Evolutionary conservation across 2,329 filamentous ascomycete genomes (phyloP), one percentile per base, ranked within the genome.

Genomic region (Penicillium sp.): DNA sequence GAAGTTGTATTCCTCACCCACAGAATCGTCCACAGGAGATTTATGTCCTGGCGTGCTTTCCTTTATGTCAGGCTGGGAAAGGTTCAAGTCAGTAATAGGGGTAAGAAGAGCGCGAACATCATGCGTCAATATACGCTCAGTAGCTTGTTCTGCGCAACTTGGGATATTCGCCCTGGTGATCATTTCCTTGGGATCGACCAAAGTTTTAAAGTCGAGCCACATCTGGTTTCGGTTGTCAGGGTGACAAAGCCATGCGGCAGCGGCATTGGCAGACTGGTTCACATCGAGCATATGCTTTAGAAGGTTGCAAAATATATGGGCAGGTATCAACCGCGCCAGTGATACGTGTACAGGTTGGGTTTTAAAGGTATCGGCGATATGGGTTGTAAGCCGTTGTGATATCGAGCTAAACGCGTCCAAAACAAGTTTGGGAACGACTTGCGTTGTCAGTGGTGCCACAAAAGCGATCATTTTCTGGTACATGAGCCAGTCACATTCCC

Each of bases 381-480:
- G 93, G 30, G 84, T 78, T 56, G 96, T 91, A 11, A 99, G 84
- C 49, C 86, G 87, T 70, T 92, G 89, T 1, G 93, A 93, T 61
- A 99, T 96, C 68, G 89, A 94, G 68, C 91, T 88, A 35, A 99
- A 85, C 2, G 93, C 93, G 70, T 93, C 91, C 62, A 97, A 83
- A 7, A 98, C 93, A 3, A 90, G 86, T 62, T 93, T 91, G 1
- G 95, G 95, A 4, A 96, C 90, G 15, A 97, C 93, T 75, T 98
- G 93, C 7, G 97, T 84, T 4, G 92, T 95, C 46, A 98, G 83
- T n/a, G 90, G 88, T 1, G 91, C 91, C 46, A 98, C 88, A 64
- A 97, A 96, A 58, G 90, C 89, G 80, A 97, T 93, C 91, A 98
- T 97, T 68, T 93, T 93, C 76, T 98, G 93, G 75, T 99, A 99